Conservation (phyloP, 23 red algal species). For the Cyanidiococcus yangmingshanensis region DNA sequence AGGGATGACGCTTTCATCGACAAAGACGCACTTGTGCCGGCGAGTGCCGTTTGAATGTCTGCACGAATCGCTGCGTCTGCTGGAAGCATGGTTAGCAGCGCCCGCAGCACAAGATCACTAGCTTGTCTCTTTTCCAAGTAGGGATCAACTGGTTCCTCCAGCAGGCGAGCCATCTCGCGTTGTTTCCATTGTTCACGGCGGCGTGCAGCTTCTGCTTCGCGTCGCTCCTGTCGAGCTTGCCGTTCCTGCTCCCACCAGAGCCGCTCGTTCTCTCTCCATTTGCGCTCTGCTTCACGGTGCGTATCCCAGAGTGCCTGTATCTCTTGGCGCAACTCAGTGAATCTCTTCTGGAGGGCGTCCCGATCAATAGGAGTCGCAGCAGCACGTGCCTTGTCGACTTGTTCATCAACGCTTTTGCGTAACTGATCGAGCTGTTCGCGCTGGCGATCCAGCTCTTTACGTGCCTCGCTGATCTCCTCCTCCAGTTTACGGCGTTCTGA, state of each 20-base stretch:
- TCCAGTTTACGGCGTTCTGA: background rate
- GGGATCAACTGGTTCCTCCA: background rate
- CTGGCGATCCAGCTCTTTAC: background rate
- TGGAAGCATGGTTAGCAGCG: background rate
- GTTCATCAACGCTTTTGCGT: background rate
- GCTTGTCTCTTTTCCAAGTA: background rate
- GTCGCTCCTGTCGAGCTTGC: constrained; percentile 12
- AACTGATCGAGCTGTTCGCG: background rate
- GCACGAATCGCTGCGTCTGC: background rate
- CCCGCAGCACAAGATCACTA: background rate
- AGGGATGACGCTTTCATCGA: background rate
- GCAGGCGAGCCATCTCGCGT: background rate
- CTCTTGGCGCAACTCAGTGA: constrained; percentile 8
- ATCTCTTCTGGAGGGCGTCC: background rate
- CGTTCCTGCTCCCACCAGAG: constrained; percentile 16
- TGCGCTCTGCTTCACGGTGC: background rate
- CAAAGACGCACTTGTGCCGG: background rate
- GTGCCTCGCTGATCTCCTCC: background rate
- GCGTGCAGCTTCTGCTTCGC: background rate
- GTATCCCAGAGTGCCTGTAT: background rate
- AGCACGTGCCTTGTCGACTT: background rate
- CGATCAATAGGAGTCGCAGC: background rate
- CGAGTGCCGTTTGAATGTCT: background rate
- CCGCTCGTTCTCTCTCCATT: constrained; percentile 16
- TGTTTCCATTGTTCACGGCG: background rate